Evolutionary conservation across 495 filamentous ascomycete genomes (phyloP).

Genomic region (Penicillium tannophilum): DNA sequence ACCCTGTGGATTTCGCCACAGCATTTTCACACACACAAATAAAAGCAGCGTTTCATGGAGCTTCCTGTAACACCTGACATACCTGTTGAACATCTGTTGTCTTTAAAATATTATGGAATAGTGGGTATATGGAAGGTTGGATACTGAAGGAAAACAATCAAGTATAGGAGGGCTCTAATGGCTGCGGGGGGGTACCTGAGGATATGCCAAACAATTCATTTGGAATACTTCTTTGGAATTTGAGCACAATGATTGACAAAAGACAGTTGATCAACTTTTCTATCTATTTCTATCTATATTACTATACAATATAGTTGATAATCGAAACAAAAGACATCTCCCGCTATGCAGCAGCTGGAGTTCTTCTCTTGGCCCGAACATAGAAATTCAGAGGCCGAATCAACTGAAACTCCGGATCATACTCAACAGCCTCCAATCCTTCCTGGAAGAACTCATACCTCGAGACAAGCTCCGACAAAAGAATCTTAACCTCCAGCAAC

Average conservation of each 20-base stretch:
- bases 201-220: neutral
- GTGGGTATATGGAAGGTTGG: too few species aligned
- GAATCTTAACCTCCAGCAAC: constrained; percentile 54
- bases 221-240: neutral
- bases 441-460: constrained; percentile 53
- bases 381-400: constrained; percentile 58
- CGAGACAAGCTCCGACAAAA: constrained; percentile 52
- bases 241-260: neutral
- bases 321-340: neutral
- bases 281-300: neutral
- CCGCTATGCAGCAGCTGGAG: neutral
- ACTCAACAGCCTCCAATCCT: constrained; percentile 45
- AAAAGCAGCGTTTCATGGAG: too few species aligned
- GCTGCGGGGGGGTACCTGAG: too few species aligned
- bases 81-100: too few species aligned
- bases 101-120: too few species aligned
- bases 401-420: constrained; percentile 58
- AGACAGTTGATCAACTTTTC: neutral
- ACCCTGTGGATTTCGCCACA: too few species aligned
- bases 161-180: too few species aligned
- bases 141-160: too few species aligned
- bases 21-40: too few species aligned
- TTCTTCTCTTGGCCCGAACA: constrained; percentile 39
- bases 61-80: too few species aligned
- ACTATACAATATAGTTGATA: neutral